Percentiles rank a stretch among this genome's conserved stretches.
phyloP scores from a whole-genome alignment of 129 eudicot genomes.

The Smallanthus sonchifolius region DNA sequence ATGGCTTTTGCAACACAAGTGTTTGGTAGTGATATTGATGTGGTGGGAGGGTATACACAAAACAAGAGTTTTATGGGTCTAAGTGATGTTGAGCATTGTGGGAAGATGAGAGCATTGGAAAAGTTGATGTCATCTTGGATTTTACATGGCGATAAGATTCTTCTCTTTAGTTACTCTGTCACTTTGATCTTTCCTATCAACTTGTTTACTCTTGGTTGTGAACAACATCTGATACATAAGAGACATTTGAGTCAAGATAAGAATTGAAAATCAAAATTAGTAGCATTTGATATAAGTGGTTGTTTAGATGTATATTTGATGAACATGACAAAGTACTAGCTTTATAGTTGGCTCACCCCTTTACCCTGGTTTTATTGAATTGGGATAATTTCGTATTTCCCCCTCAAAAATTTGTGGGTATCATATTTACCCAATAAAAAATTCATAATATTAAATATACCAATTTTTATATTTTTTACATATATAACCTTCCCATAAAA shows the following conservation, averaged over 20 bases:
- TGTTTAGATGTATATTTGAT: not conserved
- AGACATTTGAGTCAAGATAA: not conserved
- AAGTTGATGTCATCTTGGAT: constrained; percentile 79
- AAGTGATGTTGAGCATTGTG: constrained; percentile 84
- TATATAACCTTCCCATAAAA: not conserved
- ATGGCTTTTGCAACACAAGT: constrained; percentile 67
- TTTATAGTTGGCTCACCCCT: not conserved
- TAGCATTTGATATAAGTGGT: not conserved
- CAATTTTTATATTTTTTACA: not conserved
- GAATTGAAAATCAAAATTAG: not conserved
- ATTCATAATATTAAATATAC: not conserved
- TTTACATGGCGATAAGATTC: constrained; percentile 73
- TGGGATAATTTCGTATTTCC: not conserved
- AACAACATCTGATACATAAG: not conserved
- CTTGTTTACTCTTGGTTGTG: not conserved
- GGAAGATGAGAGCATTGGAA: constrained; percentile 90
- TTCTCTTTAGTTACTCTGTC: constrained; percentile 93
- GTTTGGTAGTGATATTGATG: constrained; percentile 70
- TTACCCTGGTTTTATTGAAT: not conserved
- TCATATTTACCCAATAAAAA: not conserved
- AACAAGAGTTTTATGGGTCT: constrained; percentile 84
- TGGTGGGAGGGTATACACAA: constrained; percentile 68
- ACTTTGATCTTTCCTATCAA: not conserved
- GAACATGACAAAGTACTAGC: not conserved
- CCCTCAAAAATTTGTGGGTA: not conserved